Percentiles rank a stretch among this genome's conserved stretches.
These are phyloP conservation scores for Pythium dissotocum DNA, from an alignment of 352 stramenopile genomes.

Conservation along the genomic window DNA sequence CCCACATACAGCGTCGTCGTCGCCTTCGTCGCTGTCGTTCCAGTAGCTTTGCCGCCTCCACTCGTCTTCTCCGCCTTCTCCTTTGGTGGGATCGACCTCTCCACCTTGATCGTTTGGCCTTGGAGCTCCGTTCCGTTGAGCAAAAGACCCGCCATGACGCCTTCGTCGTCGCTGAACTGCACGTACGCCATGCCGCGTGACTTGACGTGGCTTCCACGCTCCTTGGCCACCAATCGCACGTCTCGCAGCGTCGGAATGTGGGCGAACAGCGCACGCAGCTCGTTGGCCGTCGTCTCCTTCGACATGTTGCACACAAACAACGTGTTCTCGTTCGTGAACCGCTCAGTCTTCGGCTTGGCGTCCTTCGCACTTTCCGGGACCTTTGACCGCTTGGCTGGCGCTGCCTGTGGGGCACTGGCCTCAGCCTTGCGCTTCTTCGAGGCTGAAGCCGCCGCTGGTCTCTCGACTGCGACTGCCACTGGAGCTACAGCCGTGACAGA, in stretches of 20 bases:
- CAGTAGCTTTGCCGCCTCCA: not conserved
- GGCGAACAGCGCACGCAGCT: conserved; percentile 51
- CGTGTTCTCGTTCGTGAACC: conserved; percentile 62
- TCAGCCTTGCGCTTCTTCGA: conserved; percentile 26
- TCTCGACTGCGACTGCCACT: not conserved
- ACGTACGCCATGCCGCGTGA: conserved; percentile 80
- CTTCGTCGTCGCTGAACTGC: conserved; percentile 51
- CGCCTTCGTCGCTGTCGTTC: not conserved
- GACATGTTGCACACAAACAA: conserved; percentile 70
- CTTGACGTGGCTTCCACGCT: conserved; percentile 53
- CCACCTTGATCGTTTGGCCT: conserved; percentile 46
- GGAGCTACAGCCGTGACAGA: not conserved
- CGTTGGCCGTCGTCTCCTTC: conserved; percentile 54
- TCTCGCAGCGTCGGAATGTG: conserved; percentile 53
- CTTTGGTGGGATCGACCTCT: conserved; percentile 47
- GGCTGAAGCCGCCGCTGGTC: not conserved
- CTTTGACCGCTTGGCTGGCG: conserved; percentile 12
- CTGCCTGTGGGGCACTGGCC: not conserved
- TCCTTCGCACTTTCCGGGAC: not conserved
- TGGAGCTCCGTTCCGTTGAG: conserved; percentile 37
- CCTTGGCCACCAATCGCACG: conserved; percentile 67
- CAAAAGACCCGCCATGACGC: conserved; percentile 38
- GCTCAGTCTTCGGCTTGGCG: conserved; percentile 11
- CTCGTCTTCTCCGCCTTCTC: conserved; percentile 21
- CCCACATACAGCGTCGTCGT: conserved; percentile 60